Conservation (phyloP, 1,139 yeast genomes). For the Diutina siamensis region DNA sequence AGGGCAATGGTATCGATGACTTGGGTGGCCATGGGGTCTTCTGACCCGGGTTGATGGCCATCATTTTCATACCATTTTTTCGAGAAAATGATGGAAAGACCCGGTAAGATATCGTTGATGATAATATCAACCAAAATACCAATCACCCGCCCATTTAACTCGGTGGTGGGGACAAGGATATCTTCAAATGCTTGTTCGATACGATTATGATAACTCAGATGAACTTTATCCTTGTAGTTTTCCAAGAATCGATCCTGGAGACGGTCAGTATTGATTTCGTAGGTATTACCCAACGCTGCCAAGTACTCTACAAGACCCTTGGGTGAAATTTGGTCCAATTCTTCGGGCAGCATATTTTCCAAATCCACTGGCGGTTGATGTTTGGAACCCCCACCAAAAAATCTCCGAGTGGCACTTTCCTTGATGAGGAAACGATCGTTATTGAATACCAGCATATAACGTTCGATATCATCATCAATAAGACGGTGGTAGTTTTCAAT, state of each 20-base stretch:
- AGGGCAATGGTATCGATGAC: conserved; percentile 67
- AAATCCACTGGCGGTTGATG: conserved; percentile 19
- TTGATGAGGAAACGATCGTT: conserved; percentile 28
- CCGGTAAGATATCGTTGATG: conserved; percentile 51
- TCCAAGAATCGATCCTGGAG: conserved; percentile 66
- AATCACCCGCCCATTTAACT: conserved; percentile 60
- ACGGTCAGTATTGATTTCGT: conserved; percentile 78
- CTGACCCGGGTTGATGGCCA: conserved; percentile 8
- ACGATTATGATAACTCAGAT: conserved; percentile 45
- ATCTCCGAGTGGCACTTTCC: conserved; percentile 31
- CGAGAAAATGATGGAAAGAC: conserved; percentile 28
- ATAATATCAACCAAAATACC: conserved; percentile 55
- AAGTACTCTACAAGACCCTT: conserved; percentile 77
- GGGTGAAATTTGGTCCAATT: conserved; percentile 43
- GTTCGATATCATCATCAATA: conserved; percentile 46
- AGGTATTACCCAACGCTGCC: conserved; percentile 71
- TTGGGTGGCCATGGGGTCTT: conserved; percentile 38
- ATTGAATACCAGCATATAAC: conserved; percentile 31
- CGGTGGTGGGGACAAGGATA: conserved; percentile 66
- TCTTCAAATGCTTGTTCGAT: conserved; percentile 49
- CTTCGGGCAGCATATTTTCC: conserved; percentile 34
- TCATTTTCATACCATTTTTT: conserved; percentile 30
- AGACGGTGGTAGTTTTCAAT: conserved; percentile 49
- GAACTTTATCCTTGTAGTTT: conserved; percentile 54
- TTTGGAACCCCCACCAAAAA: conserved; percentile 24